A percentile compares a stretch with the other conserved stretches of the same genome.
Evolutionary conservation across 2,329 filamentous ascomycete species (phyloP).

Genomic region (Chaetomium sp.): DNA sequence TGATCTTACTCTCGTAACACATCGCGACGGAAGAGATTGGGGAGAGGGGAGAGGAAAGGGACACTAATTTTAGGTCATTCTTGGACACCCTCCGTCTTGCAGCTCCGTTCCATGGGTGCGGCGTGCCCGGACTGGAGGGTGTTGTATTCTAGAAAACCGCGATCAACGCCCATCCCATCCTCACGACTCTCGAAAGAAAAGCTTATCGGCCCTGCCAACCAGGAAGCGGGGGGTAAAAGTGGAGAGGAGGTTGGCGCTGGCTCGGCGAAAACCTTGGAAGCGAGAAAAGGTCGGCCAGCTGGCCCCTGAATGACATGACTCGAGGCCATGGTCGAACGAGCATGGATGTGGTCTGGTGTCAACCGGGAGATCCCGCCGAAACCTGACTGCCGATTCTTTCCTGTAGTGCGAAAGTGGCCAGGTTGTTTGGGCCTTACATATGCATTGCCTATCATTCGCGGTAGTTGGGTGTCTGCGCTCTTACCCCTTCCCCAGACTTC

Average conservation of each 20-base stretch:
- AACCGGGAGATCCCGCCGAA: slow-evolving; percentile 14
- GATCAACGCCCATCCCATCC: slow-evolving; percentile 11
- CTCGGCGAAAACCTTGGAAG: not conserved
- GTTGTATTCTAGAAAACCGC: not conserved
- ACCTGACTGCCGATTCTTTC: slow-evolving; percentile 19
- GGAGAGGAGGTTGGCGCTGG: not conserved
- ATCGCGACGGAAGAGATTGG: no score
- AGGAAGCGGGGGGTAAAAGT: slow-evolving; percentile 9
- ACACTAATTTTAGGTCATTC: not conserved
- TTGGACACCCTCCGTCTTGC: not conserved
- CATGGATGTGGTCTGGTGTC: not conserved
- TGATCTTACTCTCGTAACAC: no score
- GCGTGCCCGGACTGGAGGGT: not conserved
- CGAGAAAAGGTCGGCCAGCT: not conserved
- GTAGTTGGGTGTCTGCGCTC: not conserved
- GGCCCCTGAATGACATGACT: not conserved
- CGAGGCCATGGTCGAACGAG: not conserved
- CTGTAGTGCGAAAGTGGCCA: slow-evolving; percentile 1
- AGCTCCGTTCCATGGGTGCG: not conserved
- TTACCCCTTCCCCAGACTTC: slow-evolving; percentile 15
- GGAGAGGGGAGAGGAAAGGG: not conserved
- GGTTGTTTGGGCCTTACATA: slow-evolving; percentile 3
- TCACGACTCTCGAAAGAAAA: not conserved
- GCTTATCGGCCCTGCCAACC: slow-evolving; percentile 19
- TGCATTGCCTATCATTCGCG: slow-evolving; percentile 11